phyloP scores from a whole-genome alignment of 2,329 filamentous ascomycete species.

The Blumeriella jaapii region DNA sequence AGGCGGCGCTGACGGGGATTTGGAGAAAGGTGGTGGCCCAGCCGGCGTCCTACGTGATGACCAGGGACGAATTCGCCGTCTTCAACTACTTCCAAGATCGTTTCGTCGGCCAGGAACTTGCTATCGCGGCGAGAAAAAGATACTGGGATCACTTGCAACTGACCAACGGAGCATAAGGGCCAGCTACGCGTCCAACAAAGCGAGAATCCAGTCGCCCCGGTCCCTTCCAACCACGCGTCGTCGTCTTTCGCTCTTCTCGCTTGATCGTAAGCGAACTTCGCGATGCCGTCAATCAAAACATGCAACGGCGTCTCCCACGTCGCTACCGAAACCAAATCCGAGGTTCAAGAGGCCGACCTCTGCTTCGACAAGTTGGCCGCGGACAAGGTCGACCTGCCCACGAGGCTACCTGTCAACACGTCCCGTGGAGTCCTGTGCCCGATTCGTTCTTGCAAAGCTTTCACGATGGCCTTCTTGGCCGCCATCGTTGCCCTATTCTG shows the following conservation, averaged over 20 bases:
- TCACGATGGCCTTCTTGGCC: too few relatives aligned
- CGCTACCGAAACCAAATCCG: not conserved
- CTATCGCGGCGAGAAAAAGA: conserved; percentile 36
- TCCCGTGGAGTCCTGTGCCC: too few relatives aligned
- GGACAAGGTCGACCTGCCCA: too few relatives aligned
- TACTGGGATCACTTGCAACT: conserved; percentile 38
- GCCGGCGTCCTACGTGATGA: conserved; percentile 62
- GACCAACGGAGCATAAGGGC: conserved; percentile 11
- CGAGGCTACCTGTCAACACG: too few relatives aligned
- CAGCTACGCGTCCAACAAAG: too few relatives aligned
- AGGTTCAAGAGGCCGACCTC: too few relatives aligned
- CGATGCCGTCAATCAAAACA: not conserved
- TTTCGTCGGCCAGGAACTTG: conserved; percentile 42
- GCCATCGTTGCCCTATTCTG: too few relatives aligned
- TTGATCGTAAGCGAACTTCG: not conserved
- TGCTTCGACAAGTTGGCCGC: too few relatives aligned
- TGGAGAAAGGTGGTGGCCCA: conserved; percentile 56
- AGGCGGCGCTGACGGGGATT: conserved; percentile 49
- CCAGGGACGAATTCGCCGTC: conserved; percentile 66
- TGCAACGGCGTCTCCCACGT: not conserved
- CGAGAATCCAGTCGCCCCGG: not conserved
- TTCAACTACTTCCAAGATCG: conserved; percentile 75
- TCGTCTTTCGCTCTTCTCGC: not conserved
- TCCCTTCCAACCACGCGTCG: not conserved
- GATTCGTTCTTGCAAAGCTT: too few relatives aligned